Conservation (phyloP, 2,329 filamentous ascomycete genomes). For the Cordyceps cicadae region DNA sequence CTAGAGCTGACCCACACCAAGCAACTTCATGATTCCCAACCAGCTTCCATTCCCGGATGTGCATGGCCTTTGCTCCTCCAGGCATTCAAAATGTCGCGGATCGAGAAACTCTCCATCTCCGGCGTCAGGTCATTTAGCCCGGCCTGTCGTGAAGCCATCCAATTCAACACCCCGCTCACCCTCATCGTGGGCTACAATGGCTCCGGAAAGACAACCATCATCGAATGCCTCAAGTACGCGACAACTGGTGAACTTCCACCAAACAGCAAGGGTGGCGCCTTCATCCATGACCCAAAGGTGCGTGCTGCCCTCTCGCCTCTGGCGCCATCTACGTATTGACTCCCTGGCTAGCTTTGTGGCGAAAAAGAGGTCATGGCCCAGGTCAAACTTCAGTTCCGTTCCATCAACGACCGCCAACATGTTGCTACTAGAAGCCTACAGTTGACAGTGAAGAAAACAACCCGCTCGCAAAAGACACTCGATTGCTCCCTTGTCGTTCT, state of each 20-base stretch:
- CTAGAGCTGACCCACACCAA: not conserved
- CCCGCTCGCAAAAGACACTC: conserved; percentile 70
- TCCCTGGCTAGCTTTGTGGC: conserved; percentile 51
- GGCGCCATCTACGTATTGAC: not conserved
- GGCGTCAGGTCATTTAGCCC: conserved; percentile 83
- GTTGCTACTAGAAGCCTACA: conserved; percentile 78
- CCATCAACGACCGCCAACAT: conserved; percentile 69
- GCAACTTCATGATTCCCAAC: not conserved
- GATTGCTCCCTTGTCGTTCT: conserved; percentile 70
- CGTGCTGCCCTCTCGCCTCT: not conserved
- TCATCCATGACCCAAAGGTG: conserved; percentile 94
- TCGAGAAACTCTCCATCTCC: conserved; percentile 81
- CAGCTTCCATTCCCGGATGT: not conserved
- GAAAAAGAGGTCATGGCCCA: conserved; percentile 87
- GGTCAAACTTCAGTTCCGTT: conserved; percentile 81
- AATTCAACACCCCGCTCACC: conserved; percentile 84
- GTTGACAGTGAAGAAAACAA: conserved; percentile 75
- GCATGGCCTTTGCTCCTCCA: not conserved
- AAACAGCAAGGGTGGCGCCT: conserved; percentile 83
- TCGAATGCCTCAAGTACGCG: conserved; percentile 96
- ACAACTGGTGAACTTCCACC: conserved; percentile 90
- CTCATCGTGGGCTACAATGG: conserved; percentile 97
- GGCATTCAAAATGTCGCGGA: conserved; percentile 56
- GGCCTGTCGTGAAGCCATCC: conserved; percentile 64
- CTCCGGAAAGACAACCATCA: conserved; percentile 97